Evolutionary conservation across 2,329 filamentous ascomycete genomes (phyloP).

Genomic region (Diaporthe sp.): DNA sequence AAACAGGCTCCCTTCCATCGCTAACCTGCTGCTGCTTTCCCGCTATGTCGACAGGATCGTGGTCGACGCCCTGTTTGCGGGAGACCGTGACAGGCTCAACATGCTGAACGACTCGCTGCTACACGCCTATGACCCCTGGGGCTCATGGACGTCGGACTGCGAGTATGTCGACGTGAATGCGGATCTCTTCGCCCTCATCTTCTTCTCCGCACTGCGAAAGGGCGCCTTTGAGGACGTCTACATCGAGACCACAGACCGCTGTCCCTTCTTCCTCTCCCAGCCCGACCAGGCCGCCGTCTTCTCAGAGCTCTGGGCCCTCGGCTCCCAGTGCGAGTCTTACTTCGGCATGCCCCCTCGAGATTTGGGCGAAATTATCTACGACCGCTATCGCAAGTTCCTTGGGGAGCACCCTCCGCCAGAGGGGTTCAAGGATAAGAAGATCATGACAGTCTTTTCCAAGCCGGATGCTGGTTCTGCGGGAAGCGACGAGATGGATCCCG

Average conservation of each 20-base stretch:
- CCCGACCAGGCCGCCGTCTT: conserved; percentile 75
- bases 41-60: conserved; percentile 47
- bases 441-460: conserved; percentile 54
- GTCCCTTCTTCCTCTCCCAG: conserved; percentile 72
- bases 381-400: conserved; percentile 50
- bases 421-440: conserved; percentile 46
- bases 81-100: conserved; percentile 51
- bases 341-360: conserved; percentile 68
- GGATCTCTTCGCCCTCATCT: conserved; percentile 69
- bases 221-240: conserved; percentile 74
- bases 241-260: conserved; percentile 72
- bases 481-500: conserved; percentile 40
- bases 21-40: conserved; percentile 47
- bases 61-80: conserved; percentile 49
- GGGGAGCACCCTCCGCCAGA: conserved; percentile 46
- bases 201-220: conserved; percentile 70
- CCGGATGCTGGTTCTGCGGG: conserved; percentile 43
- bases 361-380: conserved; percentile 60
- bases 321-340: conserved; percentile 74
- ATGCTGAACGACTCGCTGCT: conserved; percentile 54
- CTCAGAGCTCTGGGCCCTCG: conserved; percentile 73
- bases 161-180: conserved; percentile 59
- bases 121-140: conserved; percentile 48
- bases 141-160: conserved; percentile 42
- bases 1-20: conserved; percentile 43